These are phyloP conservation scores for Paralagenidium karlingii DNA, from an alignment of 352 stramenopile species.

Conservation along the genomic window DNA sequence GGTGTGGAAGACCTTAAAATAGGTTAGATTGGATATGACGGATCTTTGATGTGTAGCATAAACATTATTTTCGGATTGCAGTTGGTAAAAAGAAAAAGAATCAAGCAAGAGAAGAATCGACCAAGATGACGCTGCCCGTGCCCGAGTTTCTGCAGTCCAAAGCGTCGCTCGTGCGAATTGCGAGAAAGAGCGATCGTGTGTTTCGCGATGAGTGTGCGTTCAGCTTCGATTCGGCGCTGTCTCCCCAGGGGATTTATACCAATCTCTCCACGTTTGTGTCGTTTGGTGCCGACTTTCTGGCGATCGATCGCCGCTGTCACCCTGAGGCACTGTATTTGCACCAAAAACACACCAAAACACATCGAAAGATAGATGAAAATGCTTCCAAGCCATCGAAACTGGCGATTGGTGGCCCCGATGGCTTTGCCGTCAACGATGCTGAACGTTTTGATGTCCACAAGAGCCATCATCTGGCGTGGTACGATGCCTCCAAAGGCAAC, in stretches of 20 bases:
- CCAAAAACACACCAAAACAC: constrained; percentile 42
- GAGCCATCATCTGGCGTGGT: constrained; percentile 58
- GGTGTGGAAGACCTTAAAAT: too few relatives aligned
- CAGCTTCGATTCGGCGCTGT: constrained; percentile 89
- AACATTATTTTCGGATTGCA: too few relatives aligned
- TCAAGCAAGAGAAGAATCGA: too few relatives aligned
- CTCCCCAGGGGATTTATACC: constrained; percentile 65
- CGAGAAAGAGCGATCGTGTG: constrained; percentile 60
- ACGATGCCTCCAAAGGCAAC: constrained; percentile 13
- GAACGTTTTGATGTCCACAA: constrained; percentile 85
- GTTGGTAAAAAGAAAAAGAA: too few relatives aligned
- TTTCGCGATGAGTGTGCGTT: constrained; percentile 97
- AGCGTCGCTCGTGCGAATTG: constrained; percentile 25
- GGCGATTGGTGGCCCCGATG: constrained; percentile 91
- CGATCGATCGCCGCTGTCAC: constrained; percentile 28
- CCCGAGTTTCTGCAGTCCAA: constrained; percentile 12
- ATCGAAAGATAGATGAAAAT: constrained; percentile 2
- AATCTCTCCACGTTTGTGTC: constrained; percentile 92
- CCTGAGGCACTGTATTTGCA: constrained; percentile 56
- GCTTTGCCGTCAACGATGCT: constrained; percentile 81
- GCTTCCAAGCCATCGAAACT: constrained; percentile 82
- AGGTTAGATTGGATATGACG: too few relatives aligned
- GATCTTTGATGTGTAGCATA: too few relatives aligned
- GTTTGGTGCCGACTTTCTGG: constrained; percentile 67
- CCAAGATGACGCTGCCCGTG: too few relatives aligned